Evolutionary conservation across 257 asterid genomes (phyloP), one percentile per base, ranked within the genome.

Genomic region (Prunella vulgaris): DNA sequence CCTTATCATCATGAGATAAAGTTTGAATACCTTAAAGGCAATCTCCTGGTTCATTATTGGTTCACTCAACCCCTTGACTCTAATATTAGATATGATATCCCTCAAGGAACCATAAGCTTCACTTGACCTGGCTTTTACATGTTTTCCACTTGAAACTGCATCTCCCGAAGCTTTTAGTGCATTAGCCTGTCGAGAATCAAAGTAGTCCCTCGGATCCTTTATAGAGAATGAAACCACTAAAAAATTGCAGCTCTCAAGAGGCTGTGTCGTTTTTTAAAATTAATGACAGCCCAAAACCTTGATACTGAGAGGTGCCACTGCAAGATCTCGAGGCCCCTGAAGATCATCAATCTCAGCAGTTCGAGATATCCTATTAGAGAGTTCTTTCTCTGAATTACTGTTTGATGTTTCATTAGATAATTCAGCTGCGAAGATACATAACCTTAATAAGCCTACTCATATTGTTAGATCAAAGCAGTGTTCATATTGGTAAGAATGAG

Each of bases 201-300:
- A 94, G 83, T 94, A 94, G 81, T 94, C 99, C 60, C 95, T 87
- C 8, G 97, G 97, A 85, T 94, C 99, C 99, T 94, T 86, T 76
- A 70, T 74, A 74, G 67, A 51, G 64, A 78, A 67, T 68, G 18
- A 48, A 60, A 64, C 69, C 25, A 22, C 75, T 64, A 77, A 80
- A 40, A 61, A n/a, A n/a, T n/a, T n/a, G n/a, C n/a, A n/a, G n/a
- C n/a, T n/a, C n/a, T n/a, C n/a, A n/a, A n/a, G n/a, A n/a, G n/a
- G n/a, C n/a, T n/a, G n/a, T n/a, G n/a, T n/a, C n/a, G n/a, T n/a
- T n/a, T n/a, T n/a, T n/a, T n/a, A n/a, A n/a, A n/a, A n/a, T n/a
- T n/a, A n/a, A n/a, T n/a, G n/a, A n/a, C n/a, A n/a, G n/a, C n/a
- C n/a, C n/a, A n/a, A n/a, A n/a, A n/a, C n/a, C n/a, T n/a, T n/a